phyloP scores from a whole-genome alignment of 116 monocot species.

The Iris pallida region DNA sequence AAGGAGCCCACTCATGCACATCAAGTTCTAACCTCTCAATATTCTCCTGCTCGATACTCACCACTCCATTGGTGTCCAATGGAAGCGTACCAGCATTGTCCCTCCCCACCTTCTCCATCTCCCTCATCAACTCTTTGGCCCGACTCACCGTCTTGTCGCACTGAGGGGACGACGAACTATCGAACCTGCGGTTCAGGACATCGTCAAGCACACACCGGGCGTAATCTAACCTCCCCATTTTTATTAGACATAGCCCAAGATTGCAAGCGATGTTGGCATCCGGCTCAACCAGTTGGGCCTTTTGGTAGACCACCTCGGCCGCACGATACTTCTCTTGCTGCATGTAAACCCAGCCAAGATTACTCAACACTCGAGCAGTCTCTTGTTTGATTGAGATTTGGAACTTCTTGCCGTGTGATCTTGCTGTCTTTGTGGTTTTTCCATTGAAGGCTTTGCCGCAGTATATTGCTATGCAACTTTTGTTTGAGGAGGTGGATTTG shows the following conservation, averaged over 20 bases:
- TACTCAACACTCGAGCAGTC: constrained; percentile 12
- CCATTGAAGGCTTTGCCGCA: constrained; percentile 11
- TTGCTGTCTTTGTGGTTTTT: constrained; percentile 1
- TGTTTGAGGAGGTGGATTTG: constrained; percentile 45
- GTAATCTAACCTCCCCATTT: constrained; percentile 13
- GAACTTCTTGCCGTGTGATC: constrained; percentile 11
- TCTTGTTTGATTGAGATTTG: constrained; percentile 10
- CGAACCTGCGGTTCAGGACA: constrained; percentile 7
- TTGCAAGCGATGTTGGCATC: constrained; percentile 45
- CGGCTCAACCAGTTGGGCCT: constrained; percentile 31
- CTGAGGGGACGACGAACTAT: constrained; percentile 5
- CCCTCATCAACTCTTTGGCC: constrained; percentile 24
- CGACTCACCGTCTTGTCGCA: constrained; percentile 20
- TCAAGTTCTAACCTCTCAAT: constrained; percentile 24
- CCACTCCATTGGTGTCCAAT: neutral
- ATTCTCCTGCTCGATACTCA: constrained; percentile 18
- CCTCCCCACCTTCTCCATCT: constrained; percentile 12
- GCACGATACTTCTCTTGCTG: constrained; percentile 26
- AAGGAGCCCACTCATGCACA: constrained; percentile 29
- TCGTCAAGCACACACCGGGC: constrained; percentile 14
- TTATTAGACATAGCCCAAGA: constrained; percentile 36
- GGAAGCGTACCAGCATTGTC: neutral
- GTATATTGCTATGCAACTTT: constrained; percentile 18
- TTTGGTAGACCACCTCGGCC: constrained; percentile 32
- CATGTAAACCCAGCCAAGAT: constrained; percentile 48